Evolutionary conservation across 176 grass and related monocot genomes (phyloP).

Genomic region (Dactylis glomerata): DNA sequence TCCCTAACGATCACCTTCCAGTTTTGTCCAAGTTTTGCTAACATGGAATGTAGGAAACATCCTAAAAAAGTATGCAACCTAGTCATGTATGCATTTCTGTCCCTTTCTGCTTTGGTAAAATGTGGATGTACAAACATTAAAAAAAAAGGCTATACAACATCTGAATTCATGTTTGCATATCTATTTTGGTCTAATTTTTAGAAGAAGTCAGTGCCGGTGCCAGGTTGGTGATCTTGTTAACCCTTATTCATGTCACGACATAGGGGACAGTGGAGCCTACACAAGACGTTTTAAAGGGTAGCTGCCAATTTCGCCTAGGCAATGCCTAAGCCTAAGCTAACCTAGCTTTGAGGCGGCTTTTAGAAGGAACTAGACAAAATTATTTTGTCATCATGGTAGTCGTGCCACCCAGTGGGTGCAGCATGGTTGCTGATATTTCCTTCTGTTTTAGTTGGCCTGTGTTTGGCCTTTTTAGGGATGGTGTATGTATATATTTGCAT

Average conservation of each 20-base stretch:
- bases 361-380: constrained; percentile 9
- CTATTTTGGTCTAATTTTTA: neutral
- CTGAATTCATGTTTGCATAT: neutral
- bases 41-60: neutral
- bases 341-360: constrained; percentile 5
- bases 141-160: neutral
- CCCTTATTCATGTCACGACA: neutral
- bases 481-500: neutral
- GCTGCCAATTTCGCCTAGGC: neutral
- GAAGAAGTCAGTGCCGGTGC: neutral
- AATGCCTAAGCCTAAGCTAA: neutral
- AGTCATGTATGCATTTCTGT: neutral
- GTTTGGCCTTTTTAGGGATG: neutral
- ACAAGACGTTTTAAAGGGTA: neutral
- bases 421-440: neutral
- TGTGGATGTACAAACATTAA: neutral
- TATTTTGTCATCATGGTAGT: neutral
- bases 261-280: neutral
- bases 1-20: neutral
- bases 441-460: neutral
- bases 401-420: neutral
- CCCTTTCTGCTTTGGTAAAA: neutral
- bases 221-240: neutral
- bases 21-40: neutral
- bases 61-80: neutral